A percentile compares a stretch with the other conserved stretches of the same genome.
phyloP scores from a whole-genome alignment of 2,329 filamentous ascomycete species.

The Calonectria hawksworthii region DNA sequence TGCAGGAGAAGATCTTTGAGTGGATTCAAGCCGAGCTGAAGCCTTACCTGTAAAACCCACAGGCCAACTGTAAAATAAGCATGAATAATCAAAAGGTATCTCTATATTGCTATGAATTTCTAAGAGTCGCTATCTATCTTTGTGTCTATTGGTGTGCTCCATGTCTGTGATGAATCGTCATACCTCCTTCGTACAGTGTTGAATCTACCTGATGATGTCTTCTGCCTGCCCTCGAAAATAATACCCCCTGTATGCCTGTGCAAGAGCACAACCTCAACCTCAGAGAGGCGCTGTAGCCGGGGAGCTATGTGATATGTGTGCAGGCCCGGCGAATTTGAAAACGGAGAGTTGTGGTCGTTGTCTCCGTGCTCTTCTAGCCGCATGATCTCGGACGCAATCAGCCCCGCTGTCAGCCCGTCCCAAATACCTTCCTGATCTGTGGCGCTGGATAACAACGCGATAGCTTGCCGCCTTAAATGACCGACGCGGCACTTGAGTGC shows the following conservation, averaged over 20 bases:
- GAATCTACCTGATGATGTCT: background rate
- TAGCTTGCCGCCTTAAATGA: background rate
- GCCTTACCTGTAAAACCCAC: background rate
- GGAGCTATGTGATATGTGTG: background rate
- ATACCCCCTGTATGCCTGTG: background rate
- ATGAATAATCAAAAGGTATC: background rate
- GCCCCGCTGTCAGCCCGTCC: background rate
- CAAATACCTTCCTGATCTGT: background rate
- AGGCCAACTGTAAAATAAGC: too few species aligned
- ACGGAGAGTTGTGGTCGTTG: background rate
- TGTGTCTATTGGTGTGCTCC: background rate
- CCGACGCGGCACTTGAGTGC: background rate
- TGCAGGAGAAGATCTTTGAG: background rate
- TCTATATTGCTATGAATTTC: background rate
- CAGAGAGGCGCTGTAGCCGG: background rate
- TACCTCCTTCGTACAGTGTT: background rate
- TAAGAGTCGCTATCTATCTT: background rate
- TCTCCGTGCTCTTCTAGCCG: background rate
- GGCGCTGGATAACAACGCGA: background rate
- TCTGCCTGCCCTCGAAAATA: background rate
- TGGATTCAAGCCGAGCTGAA: slow-evolving; percentile 13
- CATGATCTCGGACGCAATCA: background rate
- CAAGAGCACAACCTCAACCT: background rate
- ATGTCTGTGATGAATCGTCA: background rate
- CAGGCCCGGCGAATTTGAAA: background rate